A percentile compares a stretch with the other conserved stretches of the same genome.
Conservation (phyloP, 108 stramenopile species). For the Pseudonitzschia multistriata region DNA sequence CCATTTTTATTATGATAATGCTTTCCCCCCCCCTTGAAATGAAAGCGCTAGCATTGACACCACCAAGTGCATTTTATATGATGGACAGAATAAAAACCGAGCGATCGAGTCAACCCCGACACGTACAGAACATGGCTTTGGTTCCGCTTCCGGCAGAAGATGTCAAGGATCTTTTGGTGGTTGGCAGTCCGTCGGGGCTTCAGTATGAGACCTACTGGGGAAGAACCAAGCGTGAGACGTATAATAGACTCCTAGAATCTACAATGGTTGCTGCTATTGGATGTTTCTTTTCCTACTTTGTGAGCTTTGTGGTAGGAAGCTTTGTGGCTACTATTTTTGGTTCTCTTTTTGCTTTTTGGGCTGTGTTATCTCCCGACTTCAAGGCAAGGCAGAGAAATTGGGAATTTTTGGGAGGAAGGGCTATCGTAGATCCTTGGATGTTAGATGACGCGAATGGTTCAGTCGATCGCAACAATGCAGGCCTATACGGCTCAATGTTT, state of each 20-base stretch:
- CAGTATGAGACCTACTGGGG: slow-evolving; percentile 80
- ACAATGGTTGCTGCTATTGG: slow-evolving; percentile 64
- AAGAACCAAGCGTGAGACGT: slow-evolving; percentile 55
- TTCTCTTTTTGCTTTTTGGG: slow-evolving; percentile 67
- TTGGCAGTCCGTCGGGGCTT: slow-evolving; percentile 57
- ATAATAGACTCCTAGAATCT: slow-evolving; percentile 61
- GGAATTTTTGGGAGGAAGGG: slow-evolving; percentile 72
- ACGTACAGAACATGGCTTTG: slow-evolving; percentile 47
- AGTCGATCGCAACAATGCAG: slow-evolving; percentile 43
- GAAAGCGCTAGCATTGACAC: background rate
- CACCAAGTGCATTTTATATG: background rate
- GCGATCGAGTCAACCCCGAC: background rate
- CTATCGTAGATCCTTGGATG: slow-evolving; percentile 75
- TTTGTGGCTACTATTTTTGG: slow-evolving; percentile 71
- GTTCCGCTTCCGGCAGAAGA: slow-evolving; percentile 63
- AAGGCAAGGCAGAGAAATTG: slow-evolving; percentile 78
- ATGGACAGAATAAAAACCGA: background rate
- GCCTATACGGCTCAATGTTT: slow-evolving; percentile 74
- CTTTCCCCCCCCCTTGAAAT: background rate
- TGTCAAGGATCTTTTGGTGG: slow-evolving; percentile 43
- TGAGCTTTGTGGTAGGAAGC: slow-evolving; percentile 73
- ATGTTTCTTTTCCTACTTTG: slow-evolving; percentile 65
- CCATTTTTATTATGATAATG: background rate
- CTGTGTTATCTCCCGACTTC: slow-evolving; percentile 69
- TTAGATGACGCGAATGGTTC: slow-evolving; percentile 29